Base-by-base conservation (phyloP, 2,329 filamentous ascomycete species). In the Verticillium longisporum region DNA sequence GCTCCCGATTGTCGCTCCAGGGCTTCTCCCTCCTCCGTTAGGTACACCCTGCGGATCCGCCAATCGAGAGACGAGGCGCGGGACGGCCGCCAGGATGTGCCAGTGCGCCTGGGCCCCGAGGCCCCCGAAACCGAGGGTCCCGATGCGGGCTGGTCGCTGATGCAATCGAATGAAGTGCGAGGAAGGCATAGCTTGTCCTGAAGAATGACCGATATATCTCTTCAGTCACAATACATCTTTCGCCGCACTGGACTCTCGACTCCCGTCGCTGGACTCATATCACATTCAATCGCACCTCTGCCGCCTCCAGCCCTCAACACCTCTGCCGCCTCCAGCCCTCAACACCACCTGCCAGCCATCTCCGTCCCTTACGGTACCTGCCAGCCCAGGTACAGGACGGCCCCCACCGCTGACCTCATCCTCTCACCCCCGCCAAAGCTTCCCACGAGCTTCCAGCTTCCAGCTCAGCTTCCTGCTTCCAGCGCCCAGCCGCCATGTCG, bases 401-500 rank as follows among this genome's bases (percentile, higher is more conserved):
- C 4, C 45, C n/a, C 45, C 45, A 50, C 45, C n/a, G 7, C 45
- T 50, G 45, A 50, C 45, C 45, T 50, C 45, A 50, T 50, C 45
- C 15, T 41, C 38, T 26, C 26, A 26, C 13, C 38, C 45, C 45
- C 45, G 45, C 45, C 15, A 10, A 3, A n/a, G 9, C 26, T 26
- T 26, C 26, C 26, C 4, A 3, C 26, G 3, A 26, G 26, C 26
- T 26, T 26, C 26, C 26, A 26, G 26, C 26, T 26, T 37, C 36
- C n/a, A n/a, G n/a, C n/a, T n/a, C 36, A 37, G 36, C 36, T 37
- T 37, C 36, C 36, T 4, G n/a, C n/a, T 4, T 26, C 45, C 9
- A 50, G 21, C 45, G 45, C 21, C 3, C 45, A 9, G 21, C 18
- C 57, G 34, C 63, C 50, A 67, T 66, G 57, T 63, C 66, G 54